These are phyloP conservation scores for Escallonia rubra DNA, from an alignment of 129 eudicot species.

Conservation along the genomic window DNA sequence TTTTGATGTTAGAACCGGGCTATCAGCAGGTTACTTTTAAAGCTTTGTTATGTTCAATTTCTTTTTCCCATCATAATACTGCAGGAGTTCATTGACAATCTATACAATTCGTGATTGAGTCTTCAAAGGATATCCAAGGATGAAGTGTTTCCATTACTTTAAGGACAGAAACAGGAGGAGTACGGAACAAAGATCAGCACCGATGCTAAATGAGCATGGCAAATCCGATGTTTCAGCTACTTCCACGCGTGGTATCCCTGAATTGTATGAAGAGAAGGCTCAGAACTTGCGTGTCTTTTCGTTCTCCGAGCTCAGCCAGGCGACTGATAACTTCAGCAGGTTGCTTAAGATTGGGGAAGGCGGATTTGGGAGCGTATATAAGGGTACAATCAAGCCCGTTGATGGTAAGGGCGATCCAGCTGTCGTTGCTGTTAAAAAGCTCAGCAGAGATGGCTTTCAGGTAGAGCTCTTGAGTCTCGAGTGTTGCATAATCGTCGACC, in stretches of 20 bases:
- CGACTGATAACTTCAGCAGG: conserved; percentile 66
- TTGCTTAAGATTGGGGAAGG: conserved; percentile 87
- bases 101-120: neutral
- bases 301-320: conserved; percentile 59
- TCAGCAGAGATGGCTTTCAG: conserved; percentile 79
- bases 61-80: neutral
- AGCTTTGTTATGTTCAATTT: neutral
- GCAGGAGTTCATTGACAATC: conserved; percentile 8
- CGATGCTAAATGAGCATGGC: conserved; percentile 40
- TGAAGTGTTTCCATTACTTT: conserved; percentile 80
- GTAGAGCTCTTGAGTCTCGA: conserved; percentile 16
- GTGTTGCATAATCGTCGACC: too few species aligned
- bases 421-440: conserved; percentile 72
- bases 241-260: conserved; percentile 56
- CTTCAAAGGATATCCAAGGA: conserved; percentile 16
- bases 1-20: neutral
- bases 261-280: conserved; percentile 67
- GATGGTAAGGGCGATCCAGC: conserved; percentile 54
- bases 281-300: conserved; percentile 69
- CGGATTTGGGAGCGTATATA: conserved; percentile 86
- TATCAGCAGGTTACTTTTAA: neutral
- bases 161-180: conserved; percentile 44
- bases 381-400: conserved; percentile 56
- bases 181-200: conserved; percentile 71
- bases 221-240: conserved; percentile 41